Evolutionary conservation across 768 basidiomycete species (phyloP), one percentile per base, ranked within the genome.

Genomic region (Suillus variegatus): DNA sequence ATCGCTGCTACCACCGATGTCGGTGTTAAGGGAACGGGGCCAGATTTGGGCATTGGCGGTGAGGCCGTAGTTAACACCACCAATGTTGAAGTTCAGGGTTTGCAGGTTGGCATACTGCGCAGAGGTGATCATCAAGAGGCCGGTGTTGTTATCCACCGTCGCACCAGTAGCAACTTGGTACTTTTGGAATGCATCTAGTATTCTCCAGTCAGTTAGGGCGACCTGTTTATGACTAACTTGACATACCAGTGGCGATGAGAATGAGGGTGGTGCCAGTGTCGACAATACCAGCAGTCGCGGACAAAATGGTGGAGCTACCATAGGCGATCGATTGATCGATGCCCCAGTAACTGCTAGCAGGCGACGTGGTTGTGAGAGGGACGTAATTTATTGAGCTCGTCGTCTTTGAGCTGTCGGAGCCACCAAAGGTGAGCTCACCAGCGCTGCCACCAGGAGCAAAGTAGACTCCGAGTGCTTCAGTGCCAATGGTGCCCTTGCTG

Each of bases 191-290:
- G 75, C 74, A 56, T 74, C 73, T 69, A 63, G 22, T 32, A 36
- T 66, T 61, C 0, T 44, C 25, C 25, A 60, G 28, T 60, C 22
- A 60, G 41, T 43, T 12, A 6, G 41, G 18, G 20, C 13, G 25
- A 32, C 43, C 25, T 10, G 9, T 12, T 20, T 14, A 36, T 41
- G 35, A 28, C 6, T 7, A 44, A 22, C 18, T 58, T 35, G 25
- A 32, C 58, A 44, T 43, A 76, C 76, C 67, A 2, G 72, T 52
- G 6, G 73, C 66, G 28, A 77, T 36, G 49, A 72, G 68, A 22
- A 73, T 65, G 35, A 76, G 60, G 12, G 74, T 72, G 32, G 72
- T 76, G 9, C 78, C 78, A 4, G 76, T 76, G 64, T 77, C 76
- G 25, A 79, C 67, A 49, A 79, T 75, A 28, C 78, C 78, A 36